Conservation (phyloP, 139 green algal species). For the Yamagishiella unicocca region DNA sequence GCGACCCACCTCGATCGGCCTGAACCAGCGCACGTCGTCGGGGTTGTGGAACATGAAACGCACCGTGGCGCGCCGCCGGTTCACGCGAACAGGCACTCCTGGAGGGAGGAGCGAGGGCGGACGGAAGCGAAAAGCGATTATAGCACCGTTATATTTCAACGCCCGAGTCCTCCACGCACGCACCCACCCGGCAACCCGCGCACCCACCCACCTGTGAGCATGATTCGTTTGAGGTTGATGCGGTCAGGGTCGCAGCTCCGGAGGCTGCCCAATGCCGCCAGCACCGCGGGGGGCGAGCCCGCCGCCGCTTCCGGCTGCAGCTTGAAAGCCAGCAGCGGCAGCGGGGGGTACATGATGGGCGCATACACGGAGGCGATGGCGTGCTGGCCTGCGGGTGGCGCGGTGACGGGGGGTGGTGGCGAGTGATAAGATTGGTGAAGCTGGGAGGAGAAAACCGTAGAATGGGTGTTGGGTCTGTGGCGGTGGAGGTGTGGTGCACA, state of each 20-base stretch:
- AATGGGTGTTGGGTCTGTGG: too few species aligned
- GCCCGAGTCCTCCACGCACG: not conserved
- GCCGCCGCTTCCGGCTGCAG: not conserved
- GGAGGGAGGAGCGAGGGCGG: not conserved
- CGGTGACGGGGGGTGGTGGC: not conserved
- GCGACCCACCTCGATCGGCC: conserved; percentile 86
- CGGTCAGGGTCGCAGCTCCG: conserved; percentile 87
- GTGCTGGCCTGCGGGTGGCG: conserved; percentile 53
- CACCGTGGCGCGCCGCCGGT: conserved; percentile 94
- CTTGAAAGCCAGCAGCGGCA: conserved; percentile 95
- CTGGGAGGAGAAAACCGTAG: too few species aligned
- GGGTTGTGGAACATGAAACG: conserved; percentile 96
- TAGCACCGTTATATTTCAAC: too few species aligned
- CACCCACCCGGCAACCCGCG: not conserved
- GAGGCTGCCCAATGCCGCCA: conserved; percentile 76
- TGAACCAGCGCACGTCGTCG: conserved; percentile 95
- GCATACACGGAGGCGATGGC: conserved; percentile 84
- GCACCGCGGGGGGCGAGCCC: not conserved
- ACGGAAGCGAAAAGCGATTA: not conserved
- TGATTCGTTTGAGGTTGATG: conserved; percentile 91
- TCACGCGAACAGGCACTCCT: conserved; percentile 88
- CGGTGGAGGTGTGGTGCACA: too few species aligned
- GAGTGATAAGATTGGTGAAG: not conserved
- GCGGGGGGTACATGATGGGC: conserved; percentile 88
- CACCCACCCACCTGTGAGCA: conserved; percentile 73